phyloP scores from a whole-genome alignment of 768 basidiomycete species.

The Baorangia bicolor region DNA sequence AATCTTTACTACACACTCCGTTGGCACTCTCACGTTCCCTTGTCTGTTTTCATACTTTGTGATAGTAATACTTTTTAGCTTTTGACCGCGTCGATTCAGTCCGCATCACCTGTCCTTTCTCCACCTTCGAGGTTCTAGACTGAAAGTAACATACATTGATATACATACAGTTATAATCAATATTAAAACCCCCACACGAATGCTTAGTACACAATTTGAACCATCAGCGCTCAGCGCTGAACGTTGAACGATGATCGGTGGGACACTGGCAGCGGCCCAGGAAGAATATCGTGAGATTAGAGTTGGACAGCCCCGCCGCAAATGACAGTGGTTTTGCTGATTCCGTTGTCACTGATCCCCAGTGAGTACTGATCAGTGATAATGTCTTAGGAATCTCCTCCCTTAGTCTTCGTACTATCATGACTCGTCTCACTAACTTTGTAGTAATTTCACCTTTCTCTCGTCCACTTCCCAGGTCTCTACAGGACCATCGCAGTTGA shows the following conservation, averaged over 20 bases:
- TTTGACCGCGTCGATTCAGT: slow-evolving; percentile 8
- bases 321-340: not conserved
- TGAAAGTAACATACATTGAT: not conserved
- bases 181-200: not conserved
- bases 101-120: slow-evolving; percentile 9
- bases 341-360: too few relatives aligned
- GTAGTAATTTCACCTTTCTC: slow-evolving; percentile 33
- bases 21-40: not conserved
- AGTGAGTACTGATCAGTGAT: too few relatives aligned
- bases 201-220: not conserved
- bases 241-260: too few relatives aligned
- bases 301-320: slow-evolving; percentile 2
- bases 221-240: too few relatives aligned
- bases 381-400: slow-evolving; percentile 3
- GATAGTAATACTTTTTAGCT: not conserved
- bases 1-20: not conserved
- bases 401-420: not conserved
- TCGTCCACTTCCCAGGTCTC: slow-evolving; percentile 52
- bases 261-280: too few relatives aligned
- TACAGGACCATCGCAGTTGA: slow-evolving; percentile 59
- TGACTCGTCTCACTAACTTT: not conserved
- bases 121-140: not conserved
- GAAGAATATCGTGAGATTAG: slow-evolving; percentile 20
- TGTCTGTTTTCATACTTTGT: not conserved
- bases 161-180: not conserved